Evolutionary conservation across 495 filamentous ascomycete species (phyloP), one percentile per base, ranked within the genome.

Genomic region (Aspergillus incahuasiensis): DNA sequence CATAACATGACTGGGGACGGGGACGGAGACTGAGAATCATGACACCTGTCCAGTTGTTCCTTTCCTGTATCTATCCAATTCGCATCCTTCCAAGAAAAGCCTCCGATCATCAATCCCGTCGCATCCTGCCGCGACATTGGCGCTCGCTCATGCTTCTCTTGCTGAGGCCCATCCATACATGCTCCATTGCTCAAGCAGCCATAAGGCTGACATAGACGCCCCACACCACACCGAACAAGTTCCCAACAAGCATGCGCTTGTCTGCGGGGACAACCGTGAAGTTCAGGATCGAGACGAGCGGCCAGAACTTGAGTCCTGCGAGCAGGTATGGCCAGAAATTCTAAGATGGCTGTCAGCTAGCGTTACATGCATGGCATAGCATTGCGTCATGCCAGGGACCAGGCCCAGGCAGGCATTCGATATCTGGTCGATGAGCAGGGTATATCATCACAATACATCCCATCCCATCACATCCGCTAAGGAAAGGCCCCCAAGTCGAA

Each of bases 261-360:
- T 90, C 78, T 16, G 89, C 82, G 6, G 83, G 89, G 9, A 96
- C 74, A 38, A 92, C 75, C 0, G 83, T 80, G 66, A 88, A 95
- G 61, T 88, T 87, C 18, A 91, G 62, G 16, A 92, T 19, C 48
- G 85, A 87, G 13, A 95, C 86, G 32, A 82, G 58, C 0, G 91
- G 91, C 91, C 91, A 96, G 6, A 96, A 71, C 66, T 84, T 89
- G 69, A 83, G 83, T 0, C 89, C 87, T 3, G 90, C 89, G 25
- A 74, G 55, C 42, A 89, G 75, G 51, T 96, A 69, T 0, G 78
- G 74, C 76, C 80, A 83, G 55, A 89, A 90, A 61, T 91, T 84
- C 63, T 77, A 58, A 8, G 25, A 34, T 15, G 13, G 13, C 7
- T 6, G 48, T 50, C 30, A 49, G 47, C 1, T 49, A 34, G 25